Conservation (phyloP, 1,284 basidiomycete genomes). For the Apiotrichum sp. region DNA sequence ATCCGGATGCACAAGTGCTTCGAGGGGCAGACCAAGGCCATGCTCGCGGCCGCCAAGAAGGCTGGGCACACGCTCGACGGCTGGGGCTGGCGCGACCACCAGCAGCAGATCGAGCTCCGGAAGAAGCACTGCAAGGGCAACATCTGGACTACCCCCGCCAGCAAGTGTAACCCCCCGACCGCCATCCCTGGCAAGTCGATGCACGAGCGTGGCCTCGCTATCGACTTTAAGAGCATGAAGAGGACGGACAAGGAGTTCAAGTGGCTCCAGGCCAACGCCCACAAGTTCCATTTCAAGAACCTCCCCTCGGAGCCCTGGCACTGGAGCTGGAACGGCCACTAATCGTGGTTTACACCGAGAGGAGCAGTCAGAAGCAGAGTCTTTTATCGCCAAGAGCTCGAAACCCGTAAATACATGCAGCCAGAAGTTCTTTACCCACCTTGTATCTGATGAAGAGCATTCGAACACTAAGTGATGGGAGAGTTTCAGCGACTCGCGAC, state of each 20-base stretch:
- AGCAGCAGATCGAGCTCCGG: not conserved
- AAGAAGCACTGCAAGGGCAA: not conserved
- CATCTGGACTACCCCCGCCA: not conserved
- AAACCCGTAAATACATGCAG: no score
- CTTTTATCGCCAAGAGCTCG: no score
- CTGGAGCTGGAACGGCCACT: slow-evolving; percentile 11
- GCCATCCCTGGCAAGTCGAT: slow-evolving; percentile 2
- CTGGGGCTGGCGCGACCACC: not conserved
- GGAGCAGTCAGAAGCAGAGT: no score
- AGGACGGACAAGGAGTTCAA: not conserved
- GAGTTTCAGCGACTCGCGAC: no score
- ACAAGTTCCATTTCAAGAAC: slow-evolving; percentile 3
- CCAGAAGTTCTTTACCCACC: no score
- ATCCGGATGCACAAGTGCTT: no score
- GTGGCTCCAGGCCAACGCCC: not conserved
- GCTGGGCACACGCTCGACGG: not conserved
- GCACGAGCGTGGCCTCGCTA: slow-evolving; percentile 10
- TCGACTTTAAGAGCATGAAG: slow-evolving; percentile 2
- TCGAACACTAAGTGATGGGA: no score
- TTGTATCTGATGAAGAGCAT: no score
- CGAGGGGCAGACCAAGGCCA: no score
- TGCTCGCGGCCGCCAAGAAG: not conserved
- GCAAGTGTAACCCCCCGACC: not conserved
- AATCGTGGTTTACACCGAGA: not conserved
- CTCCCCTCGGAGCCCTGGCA: slow-evolving; percentile 4